phyloP scores from a whole-genome alignment of 2,329 filamentous ascomycete species.

The Calcarisporium arbuscula region DNA sequence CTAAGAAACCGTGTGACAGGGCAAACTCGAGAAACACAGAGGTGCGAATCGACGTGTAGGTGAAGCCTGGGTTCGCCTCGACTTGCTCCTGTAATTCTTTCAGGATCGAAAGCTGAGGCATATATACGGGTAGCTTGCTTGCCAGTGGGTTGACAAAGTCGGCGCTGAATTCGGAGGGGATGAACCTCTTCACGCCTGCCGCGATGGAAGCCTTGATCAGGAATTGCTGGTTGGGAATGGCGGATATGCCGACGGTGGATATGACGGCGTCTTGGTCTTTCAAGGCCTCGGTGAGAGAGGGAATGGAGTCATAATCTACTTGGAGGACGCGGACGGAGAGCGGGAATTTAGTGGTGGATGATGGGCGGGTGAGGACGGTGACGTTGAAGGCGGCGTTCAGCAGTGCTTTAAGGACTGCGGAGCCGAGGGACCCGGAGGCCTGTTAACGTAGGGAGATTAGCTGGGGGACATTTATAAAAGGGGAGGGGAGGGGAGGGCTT shows the following conservation, averaged over 20 bases:
- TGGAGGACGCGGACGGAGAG: slow-evolving; percentile 8
- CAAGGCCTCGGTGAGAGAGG: slow-evolving; percentile 39
- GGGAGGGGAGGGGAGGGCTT: too few species aligned
- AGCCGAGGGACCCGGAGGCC: slow-evolving; percentile 21
- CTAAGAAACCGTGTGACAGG: slow-evolving; percentile 10
- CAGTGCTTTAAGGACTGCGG: slow-evolving; percentile 19
- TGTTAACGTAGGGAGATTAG: background rate
- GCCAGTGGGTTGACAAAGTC: slow-evolving; percentile 15
- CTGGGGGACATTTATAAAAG: too few species aligned
- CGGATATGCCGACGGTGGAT: slow-evolving; percentile 20
- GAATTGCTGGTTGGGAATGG: slow-evolving; percentile 28
- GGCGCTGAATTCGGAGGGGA: slow-evolving; percentile 44
- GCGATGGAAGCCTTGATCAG: slow-evolving; percentile 47
- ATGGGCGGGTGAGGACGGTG: slow-evolving; percentile 47
- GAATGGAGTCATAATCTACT: slow-evolving; percentile 25
- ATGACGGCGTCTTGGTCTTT: slow-evolving; percentile 48
- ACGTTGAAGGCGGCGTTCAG: slow-evolving; percentile 33
- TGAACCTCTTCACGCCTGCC: slow-evolving; percentile 49
- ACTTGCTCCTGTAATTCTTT: slow-evolving; percentile 13
- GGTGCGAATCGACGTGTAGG: slow-evolving; percentile 9
- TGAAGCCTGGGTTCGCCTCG: background rate
- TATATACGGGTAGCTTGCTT: slow-evolving; percentile 13
- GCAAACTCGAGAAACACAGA: slow-evolving; percentile 20
- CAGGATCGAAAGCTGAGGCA: slow-evolving; percentile 11
- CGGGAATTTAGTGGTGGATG: too few species aligned